Evolutionary conservation across 805 yeast species (phyloP).

Genomic region (Wickerhamomyces chambardii): DNA sequence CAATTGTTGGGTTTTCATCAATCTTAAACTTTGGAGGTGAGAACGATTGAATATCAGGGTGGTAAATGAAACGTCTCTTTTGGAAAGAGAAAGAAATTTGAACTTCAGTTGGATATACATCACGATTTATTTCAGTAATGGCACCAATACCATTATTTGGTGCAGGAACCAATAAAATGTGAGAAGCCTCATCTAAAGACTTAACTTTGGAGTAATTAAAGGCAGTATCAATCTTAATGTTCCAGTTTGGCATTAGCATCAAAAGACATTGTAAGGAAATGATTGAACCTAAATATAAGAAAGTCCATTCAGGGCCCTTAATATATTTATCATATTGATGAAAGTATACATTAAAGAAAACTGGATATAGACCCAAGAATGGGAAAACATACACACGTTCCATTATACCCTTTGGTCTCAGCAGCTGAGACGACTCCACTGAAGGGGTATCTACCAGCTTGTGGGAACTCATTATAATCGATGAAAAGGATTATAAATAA

Average conservation of each 20-base stretch:
- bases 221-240: constrained; percentile 52
- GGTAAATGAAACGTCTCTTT: constrained; percentile 80
- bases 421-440: constrained; percentile 61
- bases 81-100: constrained; percentile 79
- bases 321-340: constrained; percentile 72
- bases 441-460: constrained; percentile 60
- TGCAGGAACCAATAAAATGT: constrained; percentile 70
- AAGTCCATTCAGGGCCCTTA: constrained; percentile 93
- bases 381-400: constrained; percentile 79
- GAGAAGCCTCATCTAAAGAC: constrained; percentile 53
- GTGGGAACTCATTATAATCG: background rate
- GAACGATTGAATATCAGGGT: constrained; percentile 43
- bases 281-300: constrained; percentile 71
- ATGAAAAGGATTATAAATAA: too few relatives aligned
- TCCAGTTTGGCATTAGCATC: constrained; percentile 94
- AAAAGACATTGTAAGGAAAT: constrained; percentile 66
- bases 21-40: constrained; percentile 72
- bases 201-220: constrained; percentile 59
- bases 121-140: constrained; percentile 54
- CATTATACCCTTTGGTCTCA: constrained; percentile 54
- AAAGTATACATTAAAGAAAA: constrained; percentile 54
- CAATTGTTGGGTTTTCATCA: constrained; percentile 48
- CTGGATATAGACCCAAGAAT: constrained; percentile 69
- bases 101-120: constrained; percentile 43
- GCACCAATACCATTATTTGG: constrained; percentile 84